Conservation (phyloP, 768 basidiomycete genomes). For the Leccinellum luteum region DNA sequence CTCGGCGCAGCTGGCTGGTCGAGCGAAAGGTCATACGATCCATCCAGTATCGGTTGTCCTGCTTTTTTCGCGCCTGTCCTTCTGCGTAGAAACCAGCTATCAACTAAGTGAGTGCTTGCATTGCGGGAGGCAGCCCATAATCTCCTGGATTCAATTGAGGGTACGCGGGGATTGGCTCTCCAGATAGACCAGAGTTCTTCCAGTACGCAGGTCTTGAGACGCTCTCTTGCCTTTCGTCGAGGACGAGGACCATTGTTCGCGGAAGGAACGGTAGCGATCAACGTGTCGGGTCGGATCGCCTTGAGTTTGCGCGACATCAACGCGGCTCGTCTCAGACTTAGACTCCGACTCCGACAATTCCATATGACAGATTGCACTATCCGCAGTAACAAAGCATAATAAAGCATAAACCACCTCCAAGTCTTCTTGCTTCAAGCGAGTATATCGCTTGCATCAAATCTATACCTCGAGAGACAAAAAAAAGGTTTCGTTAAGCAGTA, state of each 20-base stretch:
- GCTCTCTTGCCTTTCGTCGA: constrained; percentile 7
- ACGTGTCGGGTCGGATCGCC: not conserved
- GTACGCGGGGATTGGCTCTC: constrained; percentile 27
- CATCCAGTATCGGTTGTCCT: constrained; percentile 18
- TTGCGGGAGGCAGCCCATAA: constrained; percentile 26
- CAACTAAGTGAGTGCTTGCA: constrained; percentile 18
- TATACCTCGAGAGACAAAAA: too few relatives aligned
- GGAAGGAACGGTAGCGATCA: not conserved
- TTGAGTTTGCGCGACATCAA: constrained; percentile 14
- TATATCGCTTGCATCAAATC: too few relatives aligned
- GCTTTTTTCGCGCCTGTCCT: constrained; percentile 22
- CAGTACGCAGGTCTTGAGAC: constrained; percentile 11
- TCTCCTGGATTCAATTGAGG: constrained; percentile 26
- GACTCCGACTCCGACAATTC: too few relatives aligned
- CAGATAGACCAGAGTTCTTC: constrained; percentile 32
- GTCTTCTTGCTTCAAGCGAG: too few relatives aligned
- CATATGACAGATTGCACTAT: too few relatives aligned
- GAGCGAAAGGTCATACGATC: constrained; percentile 22
- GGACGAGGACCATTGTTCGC: constrained; percentile 1
- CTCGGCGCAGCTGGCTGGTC: constrained; percentile 3
- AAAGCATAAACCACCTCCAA: not conserved
- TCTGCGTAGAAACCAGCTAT: constrained; percentile 29
- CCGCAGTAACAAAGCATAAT: too few relatives aligned
- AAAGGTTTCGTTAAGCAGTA: not conserved
- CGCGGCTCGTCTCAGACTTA: not conserved